Evolutionary conservation across 257 asterid genomes (phyloP).

Genomic region (Solanum paucissectum): DNA sequence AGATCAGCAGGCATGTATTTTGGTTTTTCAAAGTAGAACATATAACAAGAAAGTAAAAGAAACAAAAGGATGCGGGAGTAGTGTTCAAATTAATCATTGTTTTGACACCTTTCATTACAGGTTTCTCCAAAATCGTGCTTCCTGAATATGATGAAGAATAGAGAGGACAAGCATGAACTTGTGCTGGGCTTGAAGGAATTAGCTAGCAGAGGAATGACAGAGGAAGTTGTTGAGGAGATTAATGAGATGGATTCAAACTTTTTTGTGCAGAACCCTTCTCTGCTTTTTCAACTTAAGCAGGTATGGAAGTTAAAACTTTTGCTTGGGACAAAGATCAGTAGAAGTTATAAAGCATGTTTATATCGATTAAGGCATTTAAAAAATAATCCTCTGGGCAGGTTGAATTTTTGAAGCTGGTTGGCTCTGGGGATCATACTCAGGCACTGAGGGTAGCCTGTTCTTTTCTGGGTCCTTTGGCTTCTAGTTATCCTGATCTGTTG

Average conservation of each 20-base stretch:
- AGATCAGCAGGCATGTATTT: background rate
- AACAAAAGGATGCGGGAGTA: background rate
- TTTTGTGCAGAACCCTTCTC: conserved; percentile 53
- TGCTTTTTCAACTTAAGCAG: conserved; percentile 93
- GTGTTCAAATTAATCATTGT: conserved; percentile 3
- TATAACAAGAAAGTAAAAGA: background rate
- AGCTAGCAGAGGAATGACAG: conserved; percentile 78
- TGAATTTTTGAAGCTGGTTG: conserved; percentile 77
- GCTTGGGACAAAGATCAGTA: background rate
- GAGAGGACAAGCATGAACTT: conserved; percentile 49
- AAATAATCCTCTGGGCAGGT: conserved; percentile 32
- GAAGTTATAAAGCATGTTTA: background rate
- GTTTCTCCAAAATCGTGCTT: conserved; percentile 30
- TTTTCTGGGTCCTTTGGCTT: conserved; percentile 92
- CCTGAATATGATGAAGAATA: conserved; percentile 20
- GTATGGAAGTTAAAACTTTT: conserved; percentile 80
- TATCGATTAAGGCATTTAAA: background rate
- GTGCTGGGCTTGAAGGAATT: conserved; percentile 60
- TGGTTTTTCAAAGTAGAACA: background rate
- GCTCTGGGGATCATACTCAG: conserved; percentile 60
- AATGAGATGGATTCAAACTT: conserved; percentile 63
- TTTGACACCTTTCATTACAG: conserved; percentile 33
- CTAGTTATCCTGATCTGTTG: conserved; percentile 58
- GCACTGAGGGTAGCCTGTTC: conserved; percentile 81
- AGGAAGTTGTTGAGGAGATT: conserved; percentile 82